A percentile compares a stretch with the other conserved stretches of the same genome.
Evolutionary conservation across 805 yeast genomes (phyloP).

Genomic region (Alloascoidea africana): DNA sequence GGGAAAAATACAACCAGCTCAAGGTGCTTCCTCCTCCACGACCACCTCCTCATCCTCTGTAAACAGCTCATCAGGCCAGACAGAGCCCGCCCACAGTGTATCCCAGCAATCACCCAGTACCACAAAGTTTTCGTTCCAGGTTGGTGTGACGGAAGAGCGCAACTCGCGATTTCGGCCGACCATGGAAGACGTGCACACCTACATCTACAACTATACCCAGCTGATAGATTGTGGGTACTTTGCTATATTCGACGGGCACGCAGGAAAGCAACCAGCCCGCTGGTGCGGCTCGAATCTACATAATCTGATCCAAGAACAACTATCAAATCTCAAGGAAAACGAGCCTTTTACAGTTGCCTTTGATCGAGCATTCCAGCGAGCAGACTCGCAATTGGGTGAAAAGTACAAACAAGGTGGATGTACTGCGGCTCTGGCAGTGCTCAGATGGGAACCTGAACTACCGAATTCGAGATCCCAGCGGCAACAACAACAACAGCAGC

Average conservation of each 20-base stretch:
- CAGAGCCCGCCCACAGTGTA: no score
- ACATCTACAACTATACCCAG: constrained; percentile 57
- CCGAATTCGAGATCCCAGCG: no score
- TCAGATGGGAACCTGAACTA: constrained; percentile 56
- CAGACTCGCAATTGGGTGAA: constrained; percentile 53
- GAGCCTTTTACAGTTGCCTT: constrained; percentile 49
- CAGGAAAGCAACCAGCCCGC: constrained; percentile 83
- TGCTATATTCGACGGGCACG: constrained; percentile 95
- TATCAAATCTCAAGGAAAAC: constrained; percentile 4
- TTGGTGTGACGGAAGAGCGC: constrained; percentile 86
- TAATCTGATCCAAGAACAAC: constrained; percentile 28
- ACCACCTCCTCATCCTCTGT: not conserved
- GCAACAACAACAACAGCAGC: constrained; percentile 2
- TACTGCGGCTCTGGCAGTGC: constrained; percentile 88
- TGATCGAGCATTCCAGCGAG: constrained; percentile 53
- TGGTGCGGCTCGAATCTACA: constrained; percentile 90
- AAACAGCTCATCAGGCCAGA: not conserved
- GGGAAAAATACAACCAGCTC: no score
- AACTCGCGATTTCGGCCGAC: constrained; percentile 68
- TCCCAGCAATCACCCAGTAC: no score
- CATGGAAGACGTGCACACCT: constrained; percentile 95
- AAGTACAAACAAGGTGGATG: constrained; percentile 59
- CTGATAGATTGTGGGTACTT: constrained; percentile 79
- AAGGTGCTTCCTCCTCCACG: not conserved
- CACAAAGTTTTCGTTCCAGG: constrained; percentile 47